Percentiles rank a stretch among this genome's conserved stretches.
These are phyloP conservation scores for Verticillium klebahnii DNA, from an alignment of 2,329 filamentous ascomycete species.

Conservation along the genomic window DNA sequence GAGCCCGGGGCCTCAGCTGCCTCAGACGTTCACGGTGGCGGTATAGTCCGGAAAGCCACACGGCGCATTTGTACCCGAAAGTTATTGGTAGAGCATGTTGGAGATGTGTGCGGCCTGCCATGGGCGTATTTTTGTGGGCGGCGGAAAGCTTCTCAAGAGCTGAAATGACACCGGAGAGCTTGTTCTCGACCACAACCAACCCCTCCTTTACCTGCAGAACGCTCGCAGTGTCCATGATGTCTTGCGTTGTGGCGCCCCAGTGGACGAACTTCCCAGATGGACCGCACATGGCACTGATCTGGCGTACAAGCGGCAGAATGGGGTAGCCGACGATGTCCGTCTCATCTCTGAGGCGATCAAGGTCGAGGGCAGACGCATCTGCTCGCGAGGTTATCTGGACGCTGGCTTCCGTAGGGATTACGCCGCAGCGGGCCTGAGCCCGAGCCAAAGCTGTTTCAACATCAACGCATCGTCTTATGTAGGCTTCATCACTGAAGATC, in stretches of 20 bases:
- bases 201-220: conserved; percentile 49
- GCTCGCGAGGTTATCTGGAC: conserved; percentile 28
- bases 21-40: conserved; percentile 42
- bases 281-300: conserved; percentile 32
- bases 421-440: conserved; percentile 40
- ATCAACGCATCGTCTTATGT: conserved; percentile 42
- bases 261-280: conserved; percentile 39
- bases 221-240: conserved; percentile 53
- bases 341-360: conserved; percentile 32
- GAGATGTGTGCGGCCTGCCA: conserved; percentile 53
- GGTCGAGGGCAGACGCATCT: conserved; percentile 14
- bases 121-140: conserved; percentile 46
- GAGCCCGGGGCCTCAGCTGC: conserved; percentile 37
- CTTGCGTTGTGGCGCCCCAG: conserved; percentile 56
- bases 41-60: conserved; percentile 45
- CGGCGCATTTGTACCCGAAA: conserved; percentile 54
- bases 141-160: conserved; percentile 28
- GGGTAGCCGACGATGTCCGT: conserved; percentile 53
- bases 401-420: conserved; percentile 37
- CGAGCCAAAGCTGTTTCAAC: conserved; percentile 47
- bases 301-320: conserved; percentile 44
- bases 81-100: conserved; percentile 53
- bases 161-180: conserved; percentile 35
- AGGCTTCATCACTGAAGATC: conserved; percentile 44
- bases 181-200: conserved; percentile 39